Evolutionary conservation across 73 alveolate genomes (phyloP), one percentile per base, ranked within the genome.

Genomic region (Tetrahymena thermophila): DNA sequence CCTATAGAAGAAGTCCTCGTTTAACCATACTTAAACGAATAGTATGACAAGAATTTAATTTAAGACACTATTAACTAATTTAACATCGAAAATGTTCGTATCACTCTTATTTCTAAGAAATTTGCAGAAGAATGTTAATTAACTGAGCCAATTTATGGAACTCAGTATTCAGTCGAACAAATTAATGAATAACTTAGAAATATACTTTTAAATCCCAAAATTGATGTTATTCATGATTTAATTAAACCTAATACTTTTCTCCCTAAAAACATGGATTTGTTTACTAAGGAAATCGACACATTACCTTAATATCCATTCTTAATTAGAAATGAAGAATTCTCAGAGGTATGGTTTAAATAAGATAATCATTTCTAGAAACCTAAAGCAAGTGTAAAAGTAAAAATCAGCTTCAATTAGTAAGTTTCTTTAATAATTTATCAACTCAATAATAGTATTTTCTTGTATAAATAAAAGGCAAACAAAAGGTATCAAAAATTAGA

Each of bases 341-440:
- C 97, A 37, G 98, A 95, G 93, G 95, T 98, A 7, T 98, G 99
- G 98, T 97, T 96, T 85, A 93, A 96, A 71, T 97, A 98, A 94
- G 99, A 98, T 97, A 96, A 96, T 57, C 95, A 93, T 57, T 98
- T 97, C 95, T 94, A 98, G 94, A 95, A 96, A 89, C 99, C 99
- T 3, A 98, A 97, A 96, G 99, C 98, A 0, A 95, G 85, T 34
- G 96, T 98, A 17, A 93, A 97, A 38, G 89, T 96, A 43, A 96
- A 96, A 94, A 94, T 98, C 85, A 96, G 94, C 96, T 95, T 97
- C 42, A 96, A 95, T 85, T 97, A 98, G 89, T 71, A 71, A 94
- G 94, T 71, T 71, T 71, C 6, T n/a, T 25, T 71, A 23, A 71
- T n/a, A 9, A 1, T 31, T 28, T 23, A 0, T 71, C 6, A 11